Percentiles rank a stretch among this genome's conserved stretches.
Evolutionary conservation across 805 yeast species (phyloP).

Genomic region (Wickerhamiella siamensis): DNA sequence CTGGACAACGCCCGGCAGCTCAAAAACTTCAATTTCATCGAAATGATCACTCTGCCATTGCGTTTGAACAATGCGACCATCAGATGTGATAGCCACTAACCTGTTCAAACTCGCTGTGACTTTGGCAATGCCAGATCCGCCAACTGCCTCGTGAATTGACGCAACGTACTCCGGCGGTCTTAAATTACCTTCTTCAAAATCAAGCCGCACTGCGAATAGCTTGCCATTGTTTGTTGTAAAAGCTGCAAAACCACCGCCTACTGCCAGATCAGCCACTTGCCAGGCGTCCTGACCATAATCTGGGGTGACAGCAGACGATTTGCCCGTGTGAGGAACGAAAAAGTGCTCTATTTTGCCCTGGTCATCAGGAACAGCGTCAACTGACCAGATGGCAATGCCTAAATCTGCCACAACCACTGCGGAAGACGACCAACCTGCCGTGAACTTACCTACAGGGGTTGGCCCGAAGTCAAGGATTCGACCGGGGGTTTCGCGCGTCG

Average conservation of each 20-base stretch:
- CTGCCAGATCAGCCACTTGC: slow-evolving; percentile 1
- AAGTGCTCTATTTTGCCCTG: background rate
- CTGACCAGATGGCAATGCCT: background rate
- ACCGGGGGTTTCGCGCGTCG: background rate
- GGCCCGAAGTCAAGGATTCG: background rate
- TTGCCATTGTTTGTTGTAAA: background rate
- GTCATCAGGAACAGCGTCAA: background rate
- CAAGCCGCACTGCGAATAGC: background rate
- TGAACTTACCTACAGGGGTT: background rate
- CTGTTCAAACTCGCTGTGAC: background rate
- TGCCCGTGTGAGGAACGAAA: background rate
- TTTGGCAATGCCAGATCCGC: background rate
- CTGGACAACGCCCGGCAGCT: background rate
- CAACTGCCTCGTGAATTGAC: background rate
- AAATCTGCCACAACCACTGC: background rate
- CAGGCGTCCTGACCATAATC: background rate
- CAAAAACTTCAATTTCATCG: background rate
- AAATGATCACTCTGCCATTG: background rate
- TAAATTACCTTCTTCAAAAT: background rate
- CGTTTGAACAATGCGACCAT: background rate
- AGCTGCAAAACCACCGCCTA: slow-evolving; percentile 1
- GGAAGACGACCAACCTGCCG: slow-evolving; percentile 1
- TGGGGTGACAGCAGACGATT: no score
- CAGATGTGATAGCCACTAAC: background rate
- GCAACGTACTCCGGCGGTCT: background rate